Evolutionary conservation across 257 asterid species (phyloP).

Genomic region (Nicotiana obtusifolia): DNA sequence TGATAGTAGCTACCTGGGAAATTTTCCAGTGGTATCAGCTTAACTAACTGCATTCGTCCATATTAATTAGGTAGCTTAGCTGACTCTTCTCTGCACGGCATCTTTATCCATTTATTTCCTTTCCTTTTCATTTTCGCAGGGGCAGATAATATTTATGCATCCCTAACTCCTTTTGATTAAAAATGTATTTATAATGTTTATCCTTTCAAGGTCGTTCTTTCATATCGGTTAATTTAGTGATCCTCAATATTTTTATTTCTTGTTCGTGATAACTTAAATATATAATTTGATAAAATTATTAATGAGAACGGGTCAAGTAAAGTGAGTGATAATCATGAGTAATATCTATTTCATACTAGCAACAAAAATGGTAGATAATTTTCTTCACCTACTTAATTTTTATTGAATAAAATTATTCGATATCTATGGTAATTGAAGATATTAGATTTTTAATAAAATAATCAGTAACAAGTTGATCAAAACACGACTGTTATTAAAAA

Average conservation of each 20-base stretch:
- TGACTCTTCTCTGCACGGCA: background rate
- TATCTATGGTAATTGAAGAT: background rate
- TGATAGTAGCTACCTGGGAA: background rate
- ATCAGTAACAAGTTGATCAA: background rate
- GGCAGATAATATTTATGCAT: background rate
- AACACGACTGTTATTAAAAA: background rate
- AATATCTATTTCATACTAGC: no score
- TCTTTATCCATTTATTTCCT: background rate
- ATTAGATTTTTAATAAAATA: background rate
- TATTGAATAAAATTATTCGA: background rate
- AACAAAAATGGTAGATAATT: background rate
- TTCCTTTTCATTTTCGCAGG: background rate
- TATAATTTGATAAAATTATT: background rate
- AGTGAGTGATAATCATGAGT: no score
- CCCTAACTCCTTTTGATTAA: background rate
- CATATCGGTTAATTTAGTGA: background rate
- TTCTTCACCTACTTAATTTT: background rate
- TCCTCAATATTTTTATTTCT: background rate
- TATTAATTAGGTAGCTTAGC: background rate
- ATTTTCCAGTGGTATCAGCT: background rate
- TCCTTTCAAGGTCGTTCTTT: background rate
- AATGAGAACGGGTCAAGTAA: background rate
- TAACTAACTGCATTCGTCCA: background rate
- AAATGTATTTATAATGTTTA: background rate
- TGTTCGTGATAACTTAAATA: background rate